These are phyloP conservation scores for Blastobotrys mokoenaii DNA, from an alignment of 805 yeast genomes.

Conservation along the genomic window DNA sequence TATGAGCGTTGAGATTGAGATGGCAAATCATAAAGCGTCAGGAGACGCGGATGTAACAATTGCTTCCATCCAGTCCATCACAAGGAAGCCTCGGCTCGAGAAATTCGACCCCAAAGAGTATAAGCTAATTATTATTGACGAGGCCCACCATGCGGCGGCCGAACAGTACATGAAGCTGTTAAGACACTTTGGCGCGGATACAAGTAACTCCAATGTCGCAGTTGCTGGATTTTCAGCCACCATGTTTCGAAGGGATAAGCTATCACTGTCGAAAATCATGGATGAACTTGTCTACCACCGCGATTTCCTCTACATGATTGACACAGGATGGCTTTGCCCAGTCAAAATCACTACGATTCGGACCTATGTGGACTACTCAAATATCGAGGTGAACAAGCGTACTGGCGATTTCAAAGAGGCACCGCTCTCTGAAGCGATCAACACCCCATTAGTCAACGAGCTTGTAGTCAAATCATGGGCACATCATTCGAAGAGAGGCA, in stretches of 20 bases:
- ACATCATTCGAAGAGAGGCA: slow-evolving; percentile 31
- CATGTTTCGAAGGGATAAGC: slow-evolving; percentile 64
- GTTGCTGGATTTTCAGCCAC: slow-evolving; percentile 89
- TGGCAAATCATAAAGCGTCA: slow-evolving; percentile 45
- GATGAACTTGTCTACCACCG: slow-evolving; percentile 70
- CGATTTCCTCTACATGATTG: slow-evolving; percentile 56
- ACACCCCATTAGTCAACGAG: slow-evolving; percentile 45
- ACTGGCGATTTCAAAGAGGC: slow-evolving; percentile 48
- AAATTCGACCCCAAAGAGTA: slow-evolving; percentile 50
- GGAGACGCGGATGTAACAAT: slow-evolving; percentile 54
- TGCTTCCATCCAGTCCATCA: slow-evolving; percentile 67
- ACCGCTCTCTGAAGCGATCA: slow-evolving; percentile 46
- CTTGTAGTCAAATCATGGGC: slow-evolving; percentile 47
- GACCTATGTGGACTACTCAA: slow-evolving; percentile 37
- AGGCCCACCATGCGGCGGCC: slow-evolving; percentile 88
- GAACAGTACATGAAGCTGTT: slow-evolving; percentile 52
- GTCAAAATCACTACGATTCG: slow-evolving; percentile 54
- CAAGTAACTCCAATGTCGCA: slow-evolving; percentile 36
- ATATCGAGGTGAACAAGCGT: slow-evolving; percentile 24
- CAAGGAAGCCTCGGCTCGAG: slow-evolving; percentile 39
- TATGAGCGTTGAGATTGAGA: slow-evolving; percentile 53
- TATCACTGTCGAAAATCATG: slow-evolving; percentile 48
- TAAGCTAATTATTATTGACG: slow-evolving; percentile 76
- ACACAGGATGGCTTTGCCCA: slow-evolving; percentile 60
- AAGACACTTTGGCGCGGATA: slow-evolving; percentile 45